Conservation (phyloP, 129 eudicot genomes). For the Daucus carota region DNA sequence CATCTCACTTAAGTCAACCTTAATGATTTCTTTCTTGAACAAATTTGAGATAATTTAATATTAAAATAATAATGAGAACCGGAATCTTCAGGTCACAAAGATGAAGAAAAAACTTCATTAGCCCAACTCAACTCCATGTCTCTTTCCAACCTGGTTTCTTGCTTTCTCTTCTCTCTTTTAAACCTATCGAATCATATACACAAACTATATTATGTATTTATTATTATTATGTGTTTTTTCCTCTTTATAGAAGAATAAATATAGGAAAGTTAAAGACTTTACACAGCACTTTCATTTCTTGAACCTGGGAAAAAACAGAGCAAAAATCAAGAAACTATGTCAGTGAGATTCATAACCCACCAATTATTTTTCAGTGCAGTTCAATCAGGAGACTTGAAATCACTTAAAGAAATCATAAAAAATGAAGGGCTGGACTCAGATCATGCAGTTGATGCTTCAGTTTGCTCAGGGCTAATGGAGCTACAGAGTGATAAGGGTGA, state of each 20-base stretch:
- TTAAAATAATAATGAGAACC: neutral
- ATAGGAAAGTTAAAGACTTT: slow-evolving; percentile 10
- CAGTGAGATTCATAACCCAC: slow-evolving; percentile 63
- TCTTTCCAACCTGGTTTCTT: slow-evolving; percentile 5
- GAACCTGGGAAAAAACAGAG: slow-evolving; percentile 18
- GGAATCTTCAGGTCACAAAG: slow-evolving; percentile 8
- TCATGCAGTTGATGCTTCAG: slow-evolving; percentile 18
- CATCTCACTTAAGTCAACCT: slow-evolving; percentile 7
- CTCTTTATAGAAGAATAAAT: neutral
- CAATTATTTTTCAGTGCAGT: slow-evolving; percentile 79
- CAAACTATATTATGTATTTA: neutral
- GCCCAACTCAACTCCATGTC: neutral
- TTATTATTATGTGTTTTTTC: neutral
- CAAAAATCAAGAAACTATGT: slow-evolving; percentile 45
- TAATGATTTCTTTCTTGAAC: neutral
- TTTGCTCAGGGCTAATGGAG: slow-evolving; percentile 46
- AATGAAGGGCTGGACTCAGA: slow-evolving; percentile 43
- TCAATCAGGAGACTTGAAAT: slow-evolving; percentile 56
- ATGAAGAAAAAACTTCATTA: neutral
- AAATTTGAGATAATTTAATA: neutral
- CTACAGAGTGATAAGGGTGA: slow-evolving; percentile 67
- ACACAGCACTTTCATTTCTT: slow-evolving; percentile 9
- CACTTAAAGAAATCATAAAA: slow-evolving; percentile 36
- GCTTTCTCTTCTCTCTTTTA: neutral
- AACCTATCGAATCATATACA: neutral